Base-by-base conservation (phyloP, 106 monocot genomes). In the Allium cepa region DNA sequence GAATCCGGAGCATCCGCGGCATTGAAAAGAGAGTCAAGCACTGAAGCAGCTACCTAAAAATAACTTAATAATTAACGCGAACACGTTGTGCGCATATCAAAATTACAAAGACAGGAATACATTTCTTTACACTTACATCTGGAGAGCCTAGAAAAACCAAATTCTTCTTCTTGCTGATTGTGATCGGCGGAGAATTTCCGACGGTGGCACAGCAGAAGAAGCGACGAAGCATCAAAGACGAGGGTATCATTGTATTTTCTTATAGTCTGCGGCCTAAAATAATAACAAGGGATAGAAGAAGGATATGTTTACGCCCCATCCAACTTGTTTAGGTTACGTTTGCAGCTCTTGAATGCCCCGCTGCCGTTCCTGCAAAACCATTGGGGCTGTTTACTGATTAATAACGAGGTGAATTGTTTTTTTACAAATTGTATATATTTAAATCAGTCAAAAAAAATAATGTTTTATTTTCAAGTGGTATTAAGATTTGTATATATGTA, bases 61-160 rank as follows among this genome's bases (percentile, higher is more conserved):
- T 22, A 22, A 17, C 11, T 2, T 27, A 13, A 45, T 52, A 27
- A 47, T 53, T 71, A 69, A 56, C 8, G 26, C 55, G 56, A 63
- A 18, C 17, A 14, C n/a, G 56, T 45, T 7, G 53, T 10, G 64
- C 8, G 22, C 22, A 22, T 22, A 22, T 22, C 22, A 22, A 22
- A 22, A 22, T 22, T 22, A 22, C 22, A 22, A 22, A 22, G 22
- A 22, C 22, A 22, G 17, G 62, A 28, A 17, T 17, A 49, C 22
- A 22, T 22, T 22, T 22, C 22, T 22, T 22, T 22, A 22, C 4
- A 26, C 49, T 66, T 3, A 93, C 93, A 74, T 81, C 86, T 3
- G 93, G 93, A 74, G 93, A 93, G 18, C 93, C 93, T 74, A 93
- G 70, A 75, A 93, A 93, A 62, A 93, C 88, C 47, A 93, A 61